These are phyloP conservation scores for Gracilaria domingensis DNA, from an alignment of 23 red algal genomes.

Conservation along the genomic window DNA sequence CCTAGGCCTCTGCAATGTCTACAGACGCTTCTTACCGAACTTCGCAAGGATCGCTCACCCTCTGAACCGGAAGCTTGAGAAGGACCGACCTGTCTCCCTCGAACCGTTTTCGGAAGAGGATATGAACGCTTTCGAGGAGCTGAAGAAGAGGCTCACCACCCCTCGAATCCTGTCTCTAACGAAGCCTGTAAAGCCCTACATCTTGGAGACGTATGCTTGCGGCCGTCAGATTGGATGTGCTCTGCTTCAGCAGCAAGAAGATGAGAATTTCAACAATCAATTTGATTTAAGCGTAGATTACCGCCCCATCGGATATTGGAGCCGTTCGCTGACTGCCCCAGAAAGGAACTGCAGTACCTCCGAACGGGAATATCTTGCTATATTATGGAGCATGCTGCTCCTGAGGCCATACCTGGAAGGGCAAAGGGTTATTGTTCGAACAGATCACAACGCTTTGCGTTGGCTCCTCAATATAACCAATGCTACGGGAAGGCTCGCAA, in stretches of 20 bases:
- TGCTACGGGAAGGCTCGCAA: not conserved
- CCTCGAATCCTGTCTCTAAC: no score
- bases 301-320: constrained; percentile 54
- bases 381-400: constrained; percentile 32
- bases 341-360: constrained; percentile 26
- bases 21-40: no score
- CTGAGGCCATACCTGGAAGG: constrained; percentile 58
- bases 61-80: no score
- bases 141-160: no score
- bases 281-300: no score
- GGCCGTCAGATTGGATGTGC: constrained; percentile 22
- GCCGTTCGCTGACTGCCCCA: constrained; percentile 6
- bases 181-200: no score
- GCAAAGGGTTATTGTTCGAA: not conserved
- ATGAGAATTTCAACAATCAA: no score
- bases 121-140: no score
- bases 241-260: constrained; percentile 42
- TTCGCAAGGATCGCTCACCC: no score
- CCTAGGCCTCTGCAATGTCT: no score
- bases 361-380: constrained; percentile 48
- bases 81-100: no score
- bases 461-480: constrained; percentile 45
- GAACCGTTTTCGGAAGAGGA: no score
- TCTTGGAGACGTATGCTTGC: constrained; percentile 54
- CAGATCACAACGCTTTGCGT: constrained; percentile 15